A percentile compares a stretch with the other conserved stretches of the same genome.
These are phyloP conservation scores for Plasmopara muralis DNA, from an alignment of 352 stramenopile species.

Conservation along the genomic window DNA sequence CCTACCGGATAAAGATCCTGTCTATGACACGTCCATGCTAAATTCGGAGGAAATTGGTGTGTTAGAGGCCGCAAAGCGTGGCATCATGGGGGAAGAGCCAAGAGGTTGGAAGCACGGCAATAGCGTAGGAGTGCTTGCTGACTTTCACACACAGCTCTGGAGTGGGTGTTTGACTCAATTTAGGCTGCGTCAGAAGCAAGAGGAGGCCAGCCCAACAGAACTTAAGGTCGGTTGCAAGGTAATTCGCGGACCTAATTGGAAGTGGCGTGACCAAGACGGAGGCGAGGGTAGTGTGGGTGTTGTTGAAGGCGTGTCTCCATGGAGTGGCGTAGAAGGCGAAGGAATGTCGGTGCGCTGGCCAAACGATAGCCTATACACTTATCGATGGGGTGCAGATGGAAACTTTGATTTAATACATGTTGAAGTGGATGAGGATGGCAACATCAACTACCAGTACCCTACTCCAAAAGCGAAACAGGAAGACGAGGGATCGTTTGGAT, in stretches of 20 bases:
- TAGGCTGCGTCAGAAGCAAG: conserved; percentile 37
- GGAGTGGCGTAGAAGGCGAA: conserved; percentile 85
- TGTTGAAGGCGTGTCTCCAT: conserved; percentile 81
- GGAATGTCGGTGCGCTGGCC: conserved; percentile 86
- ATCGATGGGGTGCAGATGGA: conserved; percentile 81
- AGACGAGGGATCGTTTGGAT: conserved; percentile 69
- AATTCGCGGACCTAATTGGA: conserved; percentile 87
- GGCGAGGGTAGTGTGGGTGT: conserved; percentile 75
- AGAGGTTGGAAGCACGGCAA: conserved; percentile 62
- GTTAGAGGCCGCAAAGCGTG: conserved; percentile 58
- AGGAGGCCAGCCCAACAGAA: conserved; percentile 43
- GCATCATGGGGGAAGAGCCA: conserved; percentile 58
- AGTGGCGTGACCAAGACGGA: conserved; percentile 85
- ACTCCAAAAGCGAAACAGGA: conserved; percentile 67
- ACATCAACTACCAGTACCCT: conserved; percentile 58
- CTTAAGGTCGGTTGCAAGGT: conserved; percentile 81
- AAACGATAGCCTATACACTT: conserved; percentile 85
- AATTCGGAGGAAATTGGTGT: conserved; percentile 37
- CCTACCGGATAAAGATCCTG: conserved; percentile 56
- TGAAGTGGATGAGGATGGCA: conserved; percentile 72
- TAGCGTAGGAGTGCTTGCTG: conserved; percentile 66
- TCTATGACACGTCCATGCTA: conserved; percentile 59
- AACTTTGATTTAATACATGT: conserved; percentile 85
- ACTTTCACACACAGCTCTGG: conserved; percentile 64
- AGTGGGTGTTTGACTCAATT: conserved; percentile 73